Evolutionary conservation across 202 grass and related monocot genomes (phyloP), one percentile per base, ranked within the genome.

Genomic region (Setaria italica): DNA sequence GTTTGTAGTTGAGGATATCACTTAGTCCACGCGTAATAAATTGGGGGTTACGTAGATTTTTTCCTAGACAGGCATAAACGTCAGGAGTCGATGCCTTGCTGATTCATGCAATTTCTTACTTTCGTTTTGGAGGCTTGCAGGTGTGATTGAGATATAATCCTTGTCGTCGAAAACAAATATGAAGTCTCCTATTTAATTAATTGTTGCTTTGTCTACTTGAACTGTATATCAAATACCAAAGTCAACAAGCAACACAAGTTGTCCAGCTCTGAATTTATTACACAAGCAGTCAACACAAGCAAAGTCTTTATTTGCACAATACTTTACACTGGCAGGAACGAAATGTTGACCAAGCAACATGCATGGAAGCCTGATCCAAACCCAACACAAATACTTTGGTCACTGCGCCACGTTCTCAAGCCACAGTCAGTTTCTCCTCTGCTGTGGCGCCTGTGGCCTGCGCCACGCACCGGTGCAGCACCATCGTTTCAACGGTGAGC

Each of bases 401-500:
- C 5, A 41, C 39, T 25, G 25, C 39, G 4, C 5, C 39, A 41
- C 39, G 39, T 41, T 41, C 39, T 41, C 39, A 76, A 13, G 34
- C 32, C 62, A 9, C 19, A 12, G 48, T 48, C 47, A 55, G 11
- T 0, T 69, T 56, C 32, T 37, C 53, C 35, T 58, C 34, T 29
- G 33, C 7, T 7, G 32, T 3, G 30, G 17, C 34, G 51, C 50
- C 60, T 35, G 33, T 15, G 76, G 21, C 57, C 7, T 11, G 57
- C 11, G 32, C 60, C 75, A 9, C 15, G 83, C 70, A 81, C 29
- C 58, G 72, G 14, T 35, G 77, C 39, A 87, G 63, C 35, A 74
- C 66, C 20, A 72, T 80, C 1, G 55, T 82, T 68, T 87, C 85
- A 3, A 87, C 70, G 17, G 85, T 81, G 15, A 87, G 37, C n/a